Evolutionary conservation across 495 filamentous ascomycete species (phyloP).

Genomic region (Paragyromitra xinjiangensis): DNA sequence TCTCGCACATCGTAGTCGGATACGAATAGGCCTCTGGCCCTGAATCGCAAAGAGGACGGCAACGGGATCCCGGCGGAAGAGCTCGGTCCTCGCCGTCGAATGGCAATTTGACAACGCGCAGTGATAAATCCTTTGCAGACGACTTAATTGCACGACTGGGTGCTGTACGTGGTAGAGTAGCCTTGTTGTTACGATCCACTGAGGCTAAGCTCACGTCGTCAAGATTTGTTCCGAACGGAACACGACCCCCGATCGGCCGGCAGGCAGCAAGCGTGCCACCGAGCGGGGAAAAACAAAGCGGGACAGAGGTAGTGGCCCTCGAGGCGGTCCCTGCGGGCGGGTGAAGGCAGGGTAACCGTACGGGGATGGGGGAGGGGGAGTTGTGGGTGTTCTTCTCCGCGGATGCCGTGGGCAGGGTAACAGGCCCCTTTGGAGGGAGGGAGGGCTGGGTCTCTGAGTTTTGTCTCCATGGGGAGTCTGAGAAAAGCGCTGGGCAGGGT

Average conservation of each 20-base stretch:
- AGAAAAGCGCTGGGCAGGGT: too few species aligned
- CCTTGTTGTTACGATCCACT: slow-evolving; percentile 72
- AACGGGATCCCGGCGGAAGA: slow-evolving; percentile 51
- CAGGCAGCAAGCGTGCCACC: background rate
- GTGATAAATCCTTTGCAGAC: slow-evolving; percentile 73
- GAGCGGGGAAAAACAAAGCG: background rate
- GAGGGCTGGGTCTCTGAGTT: too few species aligned
- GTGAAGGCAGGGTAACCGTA: too few species aligned
- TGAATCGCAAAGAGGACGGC: slow-evolving; percentile 64
- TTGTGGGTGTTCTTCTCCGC: too few species aligned
- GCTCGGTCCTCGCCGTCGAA: slow-evolving; percentile 60
- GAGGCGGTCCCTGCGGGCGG: too few species aligned
- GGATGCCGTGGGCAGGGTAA: too few species aligned
- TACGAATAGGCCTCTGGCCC: slow-evolving; percentile 71
- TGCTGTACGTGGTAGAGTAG: slow-evolving; percentile 72
- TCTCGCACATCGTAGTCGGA: slow-evolving; percentile 71
- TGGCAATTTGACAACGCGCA: slow-evolving; percentile 70
- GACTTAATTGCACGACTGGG: slow-evolving; percentile 67
- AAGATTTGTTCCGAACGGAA: slow-evolving; percentile 60
- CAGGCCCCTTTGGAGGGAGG: too few species aligned
- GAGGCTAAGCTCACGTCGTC: slow-evolving; percentile 68
- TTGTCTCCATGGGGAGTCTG: too few species aligned
- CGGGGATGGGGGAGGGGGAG: too few species aligned
- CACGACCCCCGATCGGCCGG: background rate
- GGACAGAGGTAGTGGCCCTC: background rate